Conservation (phyloP, 768 basidiomycete genomes). For the Mycena chlorophos region DNA sequence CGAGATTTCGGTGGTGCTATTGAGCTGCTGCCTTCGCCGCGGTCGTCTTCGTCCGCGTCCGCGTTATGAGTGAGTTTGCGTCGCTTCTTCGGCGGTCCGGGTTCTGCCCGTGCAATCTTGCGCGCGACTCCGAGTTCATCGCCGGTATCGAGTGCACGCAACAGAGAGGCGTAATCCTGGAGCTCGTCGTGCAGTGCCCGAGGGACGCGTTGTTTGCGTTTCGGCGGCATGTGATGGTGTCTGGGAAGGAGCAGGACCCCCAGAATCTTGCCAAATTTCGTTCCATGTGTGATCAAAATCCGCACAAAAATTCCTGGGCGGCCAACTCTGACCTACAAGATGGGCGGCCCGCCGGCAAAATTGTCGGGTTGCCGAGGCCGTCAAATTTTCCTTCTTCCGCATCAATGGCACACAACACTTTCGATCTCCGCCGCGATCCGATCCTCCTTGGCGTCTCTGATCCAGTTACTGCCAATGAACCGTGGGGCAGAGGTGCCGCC, state of each 20-base stretch:
- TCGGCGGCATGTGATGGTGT: constrained; percentile 22
- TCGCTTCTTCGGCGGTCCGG: constrained; percentile 21
- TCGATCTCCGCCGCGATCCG: too few species aligned
- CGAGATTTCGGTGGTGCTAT: neutral
- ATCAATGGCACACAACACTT: too few species aligned
- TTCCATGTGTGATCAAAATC: neutral
- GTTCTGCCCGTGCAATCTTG: constrained; percentile 43
- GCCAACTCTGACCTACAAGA: too few species aligned
- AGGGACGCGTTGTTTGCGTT: constrained; percentile 51
- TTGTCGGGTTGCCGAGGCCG: too few species aligned
- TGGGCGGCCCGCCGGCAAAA: too few species aligned
- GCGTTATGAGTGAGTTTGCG: neutral
- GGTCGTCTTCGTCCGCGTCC: neutral
- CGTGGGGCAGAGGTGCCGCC: too few species aligned
- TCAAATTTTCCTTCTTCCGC: too few species aligned
- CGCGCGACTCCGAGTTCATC: constrained; percentile 56
- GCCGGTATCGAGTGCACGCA: constrained; percentile 62
- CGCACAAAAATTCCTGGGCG: too few species aligned
- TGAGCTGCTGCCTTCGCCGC: neutral
- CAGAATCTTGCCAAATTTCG: neutral
- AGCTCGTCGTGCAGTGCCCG: constrained; percentile 61
- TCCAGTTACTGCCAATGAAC: too few species aligned
- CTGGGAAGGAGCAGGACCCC: neutral
- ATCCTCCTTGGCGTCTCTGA: too few species aligned
- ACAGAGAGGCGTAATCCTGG: constrained; percentile 63